Evolutionary conservation across 192 early-diverging fungal genomes (phyloP).

Genomic region (Backusella macrospora): DNA sequence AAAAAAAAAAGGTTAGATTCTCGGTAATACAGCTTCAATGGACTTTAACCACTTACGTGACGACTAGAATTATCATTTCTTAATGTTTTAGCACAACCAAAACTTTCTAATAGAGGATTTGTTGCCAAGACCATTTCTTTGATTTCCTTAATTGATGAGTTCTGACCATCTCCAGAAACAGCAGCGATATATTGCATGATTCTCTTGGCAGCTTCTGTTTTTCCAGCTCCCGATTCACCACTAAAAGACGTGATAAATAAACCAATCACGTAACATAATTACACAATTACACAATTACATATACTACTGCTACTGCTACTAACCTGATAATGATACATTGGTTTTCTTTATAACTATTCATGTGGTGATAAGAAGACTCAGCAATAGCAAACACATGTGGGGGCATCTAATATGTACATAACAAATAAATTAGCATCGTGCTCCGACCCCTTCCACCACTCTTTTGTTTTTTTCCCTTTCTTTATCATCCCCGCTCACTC

Average conservation of each 20-base stretch:
- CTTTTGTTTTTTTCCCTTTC: not conserved
- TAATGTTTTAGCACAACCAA: conserved; percentile 98
- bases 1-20: not conserved
- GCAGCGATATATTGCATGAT: conserved; percentile 99
- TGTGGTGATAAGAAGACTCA: conserved; percentile 87
- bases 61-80: conserved; percentile 99
- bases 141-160: conserved; percentile 86
- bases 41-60: conserved; percentile 63
- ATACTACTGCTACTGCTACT: not conserved
- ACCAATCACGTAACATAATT: not conserved
- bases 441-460: not conserved
- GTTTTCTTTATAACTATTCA: conserved; percentile 98
- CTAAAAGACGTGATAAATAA: conserved; percentile 36
- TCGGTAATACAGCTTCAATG: not conserved
- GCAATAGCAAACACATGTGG: conserved; percentile 99
- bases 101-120: conserved; percentile 96
- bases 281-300: too few species aligned
- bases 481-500: too few species aligned
- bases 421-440: not conserved
- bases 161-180: conserved; percentile 77
- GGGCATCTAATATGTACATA: conserved; percentile 57
- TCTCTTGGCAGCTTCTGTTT: conserved; percentile 88
- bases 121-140: conserved; percentile 99
- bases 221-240: conserved; percentile 94
- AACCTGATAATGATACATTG: conserved; percentile 98